Conservation (phyloP, 2,329 filamentous ascomycete genomes). For the Claviceps sp. region DNA sequence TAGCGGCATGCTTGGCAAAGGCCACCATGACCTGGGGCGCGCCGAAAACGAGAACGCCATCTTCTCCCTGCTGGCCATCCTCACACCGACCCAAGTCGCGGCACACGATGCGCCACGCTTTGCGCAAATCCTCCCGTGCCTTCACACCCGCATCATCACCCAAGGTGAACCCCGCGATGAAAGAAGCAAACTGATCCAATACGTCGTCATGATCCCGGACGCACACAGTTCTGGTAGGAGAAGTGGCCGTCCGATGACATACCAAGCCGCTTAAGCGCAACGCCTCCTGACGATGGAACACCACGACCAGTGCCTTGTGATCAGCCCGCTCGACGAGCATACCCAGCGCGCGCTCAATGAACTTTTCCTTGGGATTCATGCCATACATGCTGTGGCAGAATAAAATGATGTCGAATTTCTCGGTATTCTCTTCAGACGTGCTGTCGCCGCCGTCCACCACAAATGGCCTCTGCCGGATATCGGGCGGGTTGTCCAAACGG, state of each 20-base stretch:
- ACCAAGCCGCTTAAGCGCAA: slow-evolving; percentile 34
- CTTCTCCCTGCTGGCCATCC: slow-evolving; percentile 17
- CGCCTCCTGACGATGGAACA: slow-evolving; percentile 39
- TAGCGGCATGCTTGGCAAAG: slow-evolving; percentile 25
- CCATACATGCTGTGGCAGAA: slow-evolving; percentile 55
- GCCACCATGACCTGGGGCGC: slow-evolving; percentile 34
- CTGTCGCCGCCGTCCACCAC: neutral
- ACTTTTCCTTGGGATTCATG: slow-evolving; percentile 33
- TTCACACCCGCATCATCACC: slow-evolving; percentile 13
- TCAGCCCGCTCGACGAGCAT: slow-evolving; percentile 26
- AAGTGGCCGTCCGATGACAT: slow-evolving; percentile 31
- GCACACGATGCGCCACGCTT: slow-evolving; percentile 38
- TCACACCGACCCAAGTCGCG: slow-evolving; percentile 30
- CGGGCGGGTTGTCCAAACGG: neutral
- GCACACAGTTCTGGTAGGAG: slow-evolving; percentile 28
- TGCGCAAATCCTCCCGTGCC: slow-evolving; percentile 17
- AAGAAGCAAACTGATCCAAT: slow-evolving; percentile 38
- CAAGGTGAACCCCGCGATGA: slow-evolving; percentile 33
- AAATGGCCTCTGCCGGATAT: neutral
- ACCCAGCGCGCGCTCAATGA: slow-evolving; percentile 31
- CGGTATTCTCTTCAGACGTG: slow-evolving; percentile 7
- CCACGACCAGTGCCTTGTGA: slow-evolving; percentile 29
- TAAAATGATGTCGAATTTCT: slow-evolving; percentile 40
- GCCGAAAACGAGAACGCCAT: slow-evolving; percentile 28
- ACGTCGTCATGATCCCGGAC: slow-evolving; percentile 30